Percentiles rank a stretch among this genome's conserved stretches.
These are phyloP conservation scores for Hydnomerulius pinastri DNA, from an alignment of 768 basidiomycete species.

Conservation along the genomic window DNA sequence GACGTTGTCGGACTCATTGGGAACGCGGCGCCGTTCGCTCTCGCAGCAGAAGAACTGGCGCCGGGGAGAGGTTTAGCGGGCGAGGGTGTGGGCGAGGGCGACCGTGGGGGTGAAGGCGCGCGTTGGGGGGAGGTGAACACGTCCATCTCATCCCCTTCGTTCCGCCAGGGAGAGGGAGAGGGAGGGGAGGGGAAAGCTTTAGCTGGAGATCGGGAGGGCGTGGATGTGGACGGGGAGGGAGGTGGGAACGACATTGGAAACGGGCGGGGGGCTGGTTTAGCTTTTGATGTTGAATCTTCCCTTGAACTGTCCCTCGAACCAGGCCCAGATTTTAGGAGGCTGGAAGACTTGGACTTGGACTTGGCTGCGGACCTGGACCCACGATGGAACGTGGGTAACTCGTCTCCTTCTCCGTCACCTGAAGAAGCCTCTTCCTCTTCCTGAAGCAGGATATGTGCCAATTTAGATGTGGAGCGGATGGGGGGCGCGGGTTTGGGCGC, in stretches of 20 bases:
- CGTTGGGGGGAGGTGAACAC: constrained; percentile 25
- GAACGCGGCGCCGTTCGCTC: too few relatives aligned
- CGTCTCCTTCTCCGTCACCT: constrained; percentile 11
- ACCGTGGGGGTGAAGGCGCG: constrained; percentile 20
- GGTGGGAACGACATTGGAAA: constrained; percentile 36
- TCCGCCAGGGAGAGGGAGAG: background rate
- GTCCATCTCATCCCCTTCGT: constrained; percentile 6
- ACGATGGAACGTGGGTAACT: constrained; percentile 21
- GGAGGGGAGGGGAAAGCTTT: background rate
- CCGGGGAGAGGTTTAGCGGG: background rate
- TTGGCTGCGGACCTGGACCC: constrained; percentile 3
- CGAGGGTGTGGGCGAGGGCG: constrained; percentile 22
- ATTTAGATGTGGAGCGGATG: constrained; percentile 15
- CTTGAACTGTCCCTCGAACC: too few relatives aligned
- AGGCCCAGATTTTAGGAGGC: too few relatives aligned
- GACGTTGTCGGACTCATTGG: constrained; percentile 13
- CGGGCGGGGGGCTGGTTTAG: constrained; percentile 15
- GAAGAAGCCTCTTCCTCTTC: constrained; percentile 14
- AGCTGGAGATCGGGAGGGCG: background rate
- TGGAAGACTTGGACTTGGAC: background rate
- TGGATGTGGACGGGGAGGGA: constrained; percentile 9
- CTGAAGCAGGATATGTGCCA: constrained; percentile 11
- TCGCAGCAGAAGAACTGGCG: too few relatives aligned
- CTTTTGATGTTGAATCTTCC: background rate
- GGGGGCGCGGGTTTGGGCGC: background rate